A percentile compares a stretch with the other conserved stretches of the same genome.
phyloP scores from a whole-genome alignment of 164 flowering plant species.

The Piper betle region DNA sequence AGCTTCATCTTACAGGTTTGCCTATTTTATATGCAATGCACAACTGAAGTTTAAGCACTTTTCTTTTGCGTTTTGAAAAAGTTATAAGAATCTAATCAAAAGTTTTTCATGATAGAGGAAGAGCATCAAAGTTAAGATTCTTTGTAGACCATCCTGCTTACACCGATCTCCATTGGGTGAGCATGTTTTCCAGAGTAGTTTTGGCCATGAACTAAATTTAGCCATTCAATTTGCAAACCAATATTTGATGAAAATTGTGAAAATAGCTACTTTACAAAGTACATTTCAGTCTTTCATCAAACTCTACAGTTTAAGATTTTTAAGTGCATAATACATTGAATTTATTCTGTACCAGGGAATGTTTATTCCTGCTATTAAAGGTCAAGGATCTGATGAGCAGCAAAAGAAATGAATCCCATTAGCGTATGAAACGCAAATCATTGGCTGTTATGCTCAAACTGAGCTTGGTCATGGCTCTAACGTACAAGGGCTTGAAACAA shows the following conservation, averaged over 20 bases:
- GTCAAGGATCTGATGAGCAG: slow-evolving; percentile 96
- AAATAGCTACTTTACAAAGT: too few relatives aligned
- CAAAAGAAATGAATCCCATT: slow-evolving; percentile 82
- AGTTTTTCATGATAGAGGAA: slow-evolving; percentile 47
- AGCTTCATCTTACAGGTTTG: slow-evolving; percentile 78
- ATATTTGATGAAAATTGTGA: too few relatives aligned
- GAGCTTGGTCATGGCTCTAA: slow-evolving; percentile 99
- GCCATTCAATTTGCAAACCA: too few relatives aligned
- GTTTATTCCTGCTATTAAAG: slow-evolving; percentile 91
- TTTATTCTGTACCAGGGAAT: slow-evolving; percentile 47
- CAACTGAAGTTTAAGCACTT: too few relatives aligned
- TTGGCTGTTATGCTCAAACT: slow-evolving; percentile 98
- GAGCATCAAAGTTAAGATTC: slow-evolving; percentile 63
- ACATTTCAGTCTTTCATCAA: not conserved
- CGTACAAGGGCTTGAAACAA: slow-evolving; percentile 98
- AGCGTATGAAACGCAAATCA: slow-evolving; percentile 91
- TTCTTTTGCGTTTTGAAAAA: not conserved
- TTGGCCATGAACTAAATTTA: too few relatives aligned
- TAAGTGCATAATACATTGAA: not conserved
- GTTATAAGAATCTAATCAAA: slow-evolving; percentile 2
- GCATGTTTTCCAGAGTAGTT: not conserved
- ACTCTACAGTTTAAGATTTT: not conserved
- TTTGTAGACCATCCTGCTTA: slow-evolving; percentile 79
- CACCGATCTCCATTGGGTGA: slow-evolving; percentile 97
- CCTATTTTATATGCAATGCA: not conserved